Percentiles rank a stretch among this genome's conserved stretches.
phyloP scores from a whole-genome alignment of 148 eudicot genomes.

The Rhododendron henanense region DNA sequence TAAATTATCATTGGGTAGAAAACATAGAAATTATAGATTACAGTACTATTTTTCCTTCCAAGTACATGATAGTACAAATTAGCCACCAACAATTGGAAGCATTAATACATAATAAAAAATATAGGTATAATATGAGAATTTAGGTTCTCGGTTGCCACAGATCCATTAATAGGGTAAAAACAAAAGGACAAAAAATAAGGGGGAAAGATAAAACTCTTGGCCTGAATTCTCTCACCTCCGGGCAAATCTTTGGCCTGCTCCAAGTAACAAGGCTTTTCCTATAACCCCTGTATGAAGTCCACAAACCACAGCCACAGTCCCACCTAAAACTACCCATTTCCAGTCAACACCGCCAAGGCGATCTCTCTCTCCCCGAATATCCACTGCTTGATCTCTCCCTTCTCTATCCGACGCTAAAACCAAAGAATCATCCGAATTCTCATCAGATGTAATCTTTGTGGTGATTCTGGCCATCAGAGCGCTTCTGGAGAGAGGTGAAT shows the following conservation, averaged over 20 bases:
- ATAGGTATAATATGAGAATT: background rate
- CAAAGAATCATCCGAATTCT: constrained; percentile 16
- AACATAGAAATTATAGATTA: background rate
- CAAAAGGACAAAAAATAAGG: background rate
- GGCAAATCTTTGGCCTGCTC: constrained; percentile 63
- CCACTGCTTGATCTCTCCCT: constrained; percentile 32
- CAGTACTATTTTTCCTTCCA: background rate
- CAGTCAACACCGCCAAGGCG: constrained; percentile 38
- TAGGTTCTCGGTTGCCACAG: background rate
- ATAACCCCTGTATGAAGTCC: constrained; percentile 77
- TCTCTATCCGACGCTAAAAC: constrained; percentile 8
- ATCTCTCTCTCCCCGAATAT: constrained; percentile 12
- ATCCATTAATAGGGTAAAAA: background rate
- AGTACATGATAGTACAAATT: background rate
- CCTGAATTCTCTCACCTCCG: constrained; percentile 25
- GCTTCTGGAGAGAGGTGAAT: constrained; percentile 51
- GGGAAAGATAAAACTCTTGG: background rate
- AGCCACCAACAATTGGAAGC: background rate
- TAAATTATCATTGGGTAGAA: background rate
- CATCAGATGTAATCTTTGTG: constrained; percentile 46
- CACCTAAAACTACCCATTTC: constrained; percentile 80
- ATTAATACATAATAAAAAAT: background rate
- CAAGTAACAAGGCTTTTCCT: constrained; percentile 71
- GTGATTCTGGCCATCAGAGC: constrained; percentile 69
- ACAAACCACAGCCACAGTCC: constrained; percentile 72